A percentile compares a stretch with the other conserved stretches of the same genome.
phyloP scores from a whole-genome alignment of 1,139 yeast species.

The Yamadazyma songkhlaensis region DNA sequence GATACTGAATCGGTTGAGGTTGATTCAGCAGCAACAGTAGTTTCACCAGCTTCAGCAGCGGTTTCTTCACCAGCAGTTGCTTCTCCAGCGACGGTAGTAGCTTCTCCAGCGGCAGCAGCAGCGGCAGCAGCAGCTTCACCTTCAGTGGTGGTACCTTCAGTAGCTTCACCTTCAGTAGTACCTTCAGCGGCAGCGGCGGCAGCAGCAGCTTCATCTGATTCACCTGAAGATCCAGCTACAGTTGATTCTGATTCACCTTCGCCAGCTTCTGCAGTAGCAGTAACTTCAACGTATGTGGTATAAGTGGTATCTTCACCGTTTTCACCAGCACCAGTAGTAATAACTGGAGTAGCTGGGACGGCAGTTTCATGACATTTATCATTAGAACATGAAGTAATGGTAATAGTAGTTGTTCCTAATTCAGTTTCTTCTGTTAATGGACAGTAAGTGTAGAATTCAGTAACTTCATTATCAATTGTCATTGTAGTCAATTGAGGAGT shows the following conservation, averaged over 20 bases:
- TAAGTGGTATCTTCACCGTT: neutral
- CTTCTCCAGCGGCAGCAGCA: neutral
- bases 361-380: slow-evolving; percentile 25
- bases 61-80: slow-evolving; percentile 1
- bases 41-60: neutral
- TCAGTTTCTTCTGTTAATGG: slow-evolving; percentile 19
- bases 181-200: neutral
- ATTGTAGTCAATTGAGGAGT: slow-evolving; percentile 16
- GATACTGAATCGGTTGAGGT: neutral
- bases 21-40: slow-evolving; percentile 1
- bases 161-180: neutral
- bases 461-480: slow-evolving; percentile 22
- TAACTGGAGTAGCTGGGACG: slow-evolving; percentile 2
- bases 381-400: slow-evolving; percentile 49
- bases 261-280: neutral
- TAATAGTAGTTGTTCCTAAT: slow-evolving; percentile 25
- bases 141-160: neutral
- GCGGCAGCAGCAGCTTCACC: neutral
- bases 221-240: neutral
- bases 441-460: slow-evolving; percentile 34
- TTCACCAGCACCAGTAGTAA: neutral
- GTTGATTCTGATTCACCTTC: neutral
- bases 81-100: neutral
- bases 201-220: neutral
- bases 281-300: slow-evolving; percentile 1